Evolutionary conservation across 1,284 basidiomycete species (phyloP), one percentile per base, ranked within the genome.

Genomic region (Xerocomus minutiporus): DNA sequence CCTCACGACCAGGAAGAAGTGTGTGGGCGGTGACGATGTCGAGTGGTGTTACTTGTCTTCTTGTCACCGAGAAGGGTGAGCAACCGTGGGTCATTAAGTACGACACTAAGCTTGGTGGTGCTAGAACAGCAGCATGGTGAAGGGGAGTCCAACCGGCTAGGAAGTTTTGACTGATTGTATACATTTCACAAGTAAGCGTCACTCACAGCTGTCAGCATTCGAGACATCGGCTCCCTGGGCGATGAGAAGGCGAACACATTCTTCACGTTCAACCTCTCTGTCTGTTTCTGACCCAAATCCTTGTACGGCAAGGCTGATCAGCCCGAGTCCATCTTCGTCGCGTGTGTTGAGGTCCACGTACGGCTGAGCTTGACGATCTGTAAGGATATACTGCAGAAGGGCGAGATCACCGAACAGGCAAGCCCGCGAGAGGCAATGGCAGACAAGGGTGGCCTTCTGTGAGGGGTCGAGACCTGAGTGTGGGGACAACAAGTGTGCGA

Each of bases 111-210:
- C 94, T 94, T 6, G 95, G 88, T 34, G 96, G 93, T 12, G 93
- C 87, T 44, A 92, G 76, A 52, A 97, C 73, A 13, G 88, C 90
- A 9, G 95, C 93, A 74, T 96, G 90, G 67, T 97, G 96, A n/a
- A 99, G 75, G 1, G 95, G 86, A 3, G 92, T 94, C 95, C 95
- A 98, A 39, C 95, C 94, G 54, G 82, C 91, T 93, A 63, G 52
- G 49, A 48, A 35, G 46, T 26, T 40, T 20, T 63, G 50, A 59
- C 32, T 40, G 43, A 48, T 40, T 41, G 26, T 12, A 46, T 35
- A 29, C 32, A 34, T 38, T 47, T 31, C 17, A 50, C 13, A 32
- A 52, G 42, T 38, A 48, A 51, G 50, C n/a, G 29, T 39, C 42
- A 42, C 79, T 50, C 61, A 87, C 88, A 79, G 61, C 83, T 75